Conservation (phyloP, 768 basidiomycete genomes). For the Bullera alba region DNA sequence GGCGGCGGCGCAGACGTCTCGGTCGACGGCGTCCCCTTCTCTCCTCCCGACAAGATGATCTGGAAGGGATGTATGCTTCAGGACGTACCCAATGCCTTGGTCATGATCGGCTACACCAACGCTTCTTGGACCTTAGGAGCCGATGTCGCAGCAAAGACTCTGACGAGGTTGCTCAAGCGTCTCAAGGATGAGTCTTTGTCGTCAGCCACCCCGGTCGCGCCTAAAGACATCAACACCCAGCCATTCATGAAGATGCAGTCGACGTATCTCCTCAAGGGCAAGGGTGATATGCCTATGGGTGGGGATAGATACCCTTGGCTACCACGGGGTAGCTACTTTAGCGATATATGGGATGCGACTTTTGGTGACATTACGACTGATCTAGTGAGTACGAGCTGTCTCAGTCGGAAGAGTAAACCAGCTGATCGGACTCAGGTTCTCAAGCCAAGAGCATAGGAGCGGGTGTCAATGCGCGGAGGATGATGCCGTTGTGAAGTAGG, state of each 20-base stretch:
- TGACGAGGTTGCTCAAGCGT: conserved; percentile 4
- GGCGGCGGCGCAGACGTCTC: conserved; percentile 9
- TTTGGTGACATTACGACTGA: too few relatives aligned
- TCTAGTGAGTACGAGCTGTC: too few relatives aligned
- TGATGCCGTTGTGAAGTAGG: too few relatives aligned
- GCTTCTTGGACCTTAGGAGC: conserved; percentile 17
- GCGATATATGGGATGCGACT: too few relatives aligned
- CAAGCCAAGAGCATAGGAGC: too few relatives aligned
- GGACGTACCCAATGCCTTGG: conserved; percentile 12
- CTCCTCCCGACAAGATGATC: not conserved
- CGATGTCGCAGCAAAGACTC: conserved; percentile 7
- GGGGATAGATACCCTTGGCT: conserved; percentile 13
- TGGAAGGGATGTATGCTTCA: conserved; percentile 16
- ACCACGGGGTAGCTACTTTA: conserved; percentile 7
- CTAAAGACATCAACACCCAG: not conserved
- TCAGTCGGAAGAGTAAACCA: too few relatives aligned
- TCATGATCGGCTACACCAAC: conserved; percentile 16
- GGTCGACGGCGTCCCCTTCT: conserved; percentile 3
- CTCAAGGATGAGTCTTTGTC: not conserved
- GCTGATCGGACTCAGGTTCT: too few relatives aligned
- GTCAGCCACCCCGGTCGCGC: not conserved
- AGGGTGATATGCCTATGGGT: conserved; percentile 9
- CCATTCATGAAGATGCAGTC: conserved; percentile 19
- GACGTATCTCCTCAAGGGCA: conserved; percentile 11
- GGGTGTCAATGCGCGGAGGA: too few relatives aligned